Conservation (phyloP, 2,329 filamentous ascomycete genomes). For the Paramyrothecium sp. region DNA sequence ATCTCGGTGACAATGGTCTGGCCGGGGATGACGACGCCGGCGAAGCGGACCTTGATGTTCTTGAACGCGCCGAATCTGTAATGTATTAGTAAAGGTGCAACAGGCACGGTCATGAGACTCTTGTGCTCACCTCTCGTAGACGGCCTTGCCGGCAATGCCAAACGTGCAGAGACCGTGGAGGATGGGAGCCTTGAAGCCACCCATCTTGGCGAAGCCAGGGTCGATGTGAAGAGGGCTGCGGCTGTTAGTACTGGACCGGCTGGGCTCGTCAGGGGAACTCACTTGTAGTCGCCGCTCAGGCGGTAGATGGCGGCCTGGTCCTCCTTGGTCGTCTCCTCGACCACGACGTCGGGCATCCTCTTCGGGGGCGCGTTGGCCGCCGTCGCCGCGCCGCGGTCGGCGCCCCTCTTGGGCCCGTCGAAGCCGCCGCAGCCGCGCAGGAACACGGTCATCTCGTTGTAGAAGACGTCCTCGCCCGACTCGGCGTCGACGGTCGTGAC, state of each 20-base stretch:
- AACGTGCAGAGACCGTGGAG: conserved; percentile 97
- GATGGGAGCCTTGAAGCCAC: conserved; percentile 92
- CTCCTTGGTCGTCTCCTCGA: conserved; percentile 82
- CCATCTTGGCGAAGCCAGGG: conserved; percentile 89
- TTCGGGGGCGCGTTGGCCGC: conserved; percentile 76
- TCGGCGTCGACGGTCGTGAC: conserved; percentile 81
- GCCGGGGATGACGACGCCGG: conserved; percentile 79
- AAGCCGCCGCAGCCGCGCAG: conserved; percentile 90
- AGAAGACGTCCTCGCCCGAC: conserved; percentile 88
- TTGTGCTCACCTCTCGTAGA: conserved; percentile 61
- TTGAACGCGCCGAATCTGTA: conserved; percentile 70
- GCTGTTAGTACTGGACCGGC: conserved; percentile 1
- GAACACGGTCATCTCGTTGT: conserved; percentile 94
- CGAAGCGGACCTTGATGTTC: conserved; percentile 92
- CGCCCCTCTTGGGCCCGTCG: conserved; percentile 74
- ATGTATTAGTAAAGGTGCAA: conserved; percentile 1
- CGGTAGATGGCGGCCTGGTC: conserved; percentile 95
- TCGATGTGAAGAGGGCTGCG: conserved; percentile 84
- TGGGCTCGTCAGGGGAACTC: conserved; percentile 16
- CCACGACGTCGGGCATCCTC: conserved; percentile 74
- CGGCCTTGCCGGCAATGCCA: conserved; percentile 85
- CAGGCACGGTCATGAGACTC: not conserved
- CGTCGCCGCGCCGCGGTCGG: conserved; percentile 77
- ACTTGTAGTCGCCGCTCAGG: conserved; percentile 89
- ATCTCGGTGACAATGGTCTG: conserved; percentile 92